A percentile compares a stretch with the other conserved stretches of the same genome.
Conservation (phyloP, 306 rosid genomes). For the Vigna angularis region DNA sequence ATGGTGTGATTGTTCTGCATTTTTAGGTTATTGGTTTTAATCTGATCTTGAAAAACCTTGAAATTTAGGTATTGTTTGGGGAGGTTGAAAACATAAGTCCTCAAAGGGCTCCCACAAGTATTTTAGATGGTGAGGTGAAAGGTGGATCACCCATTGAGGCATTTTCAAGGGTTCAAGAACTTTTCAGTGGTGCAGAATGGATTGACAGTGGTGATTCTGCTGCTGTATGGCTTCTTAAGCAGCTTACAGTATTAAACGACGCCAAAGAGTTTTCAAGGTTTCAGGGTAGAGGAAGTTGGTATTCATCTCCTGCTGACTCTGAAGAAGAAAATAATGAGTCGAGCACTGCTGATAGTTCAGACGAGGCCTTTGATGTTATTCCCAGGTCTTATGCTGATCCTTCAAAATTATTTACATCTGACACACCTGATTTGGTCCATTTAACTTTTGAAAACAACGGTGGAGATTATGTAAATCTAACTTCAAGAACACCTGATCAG, state of each 20-base stretch:
- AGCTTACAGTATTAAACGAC: slow-evolving; percentile 77
- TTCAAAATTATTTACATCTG: slow-evolving; percentile 52
- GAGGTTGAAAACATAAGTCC: slow-evolving; percentile 88
- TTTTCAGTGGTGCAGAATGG: slow-evolving; percentile 92
- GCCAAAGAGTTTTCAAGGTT: slow-evolving; percentile 82
- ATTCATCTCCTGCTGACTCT: slow-evolving; percentile 87
- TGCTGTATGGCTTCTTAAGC: slow-evolving; percentile 92
- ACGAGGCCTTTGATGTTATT: slow-evolving; percentile 80
- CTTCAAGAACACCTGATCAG: slow-evolving; percentile 52
- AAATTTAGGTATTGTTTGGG: slow-evolving; percentile 88
- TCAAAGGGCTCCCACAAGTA: slow-evolving; percentile 72
- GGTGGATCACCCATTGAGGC: slow-evolving; percentile 98
- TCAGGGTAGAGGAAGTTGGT: slow-evolving; percentile 77
- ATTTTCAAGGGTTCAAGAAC: slow-evolving; percentile 96
- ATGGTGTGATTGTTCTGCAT: slow-evolving; percentile 24
- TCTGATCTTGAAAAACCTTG: slow-evolving; percentile 46
- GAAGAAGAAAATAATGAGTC: slow-evolving; percentile 91
- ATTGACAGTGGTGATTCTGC: slow-evolving; percentile 87
- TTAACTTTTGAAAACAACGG: slow-evolving; percentile 56
- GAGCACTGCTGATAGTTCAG: slow-evolving; percentile 94
- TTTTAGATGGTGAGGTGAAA: slow-evolving; percentile 91
- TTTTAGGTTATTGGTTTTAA: slow-evolving; percentile 17
- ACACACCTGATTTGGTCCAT: slow-evolving; percentile 53
- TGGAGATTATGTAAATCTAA: slow-evolving; percentile 46
- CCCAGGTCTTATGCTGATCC: slow-evolving; percentile 63